Evolutionary conservation across 2,329 filamentous ascomycete species (phyloP), one percentile per base, ranked within the genome.

Genomic region (Paramyrothecium roridum): DNA sequence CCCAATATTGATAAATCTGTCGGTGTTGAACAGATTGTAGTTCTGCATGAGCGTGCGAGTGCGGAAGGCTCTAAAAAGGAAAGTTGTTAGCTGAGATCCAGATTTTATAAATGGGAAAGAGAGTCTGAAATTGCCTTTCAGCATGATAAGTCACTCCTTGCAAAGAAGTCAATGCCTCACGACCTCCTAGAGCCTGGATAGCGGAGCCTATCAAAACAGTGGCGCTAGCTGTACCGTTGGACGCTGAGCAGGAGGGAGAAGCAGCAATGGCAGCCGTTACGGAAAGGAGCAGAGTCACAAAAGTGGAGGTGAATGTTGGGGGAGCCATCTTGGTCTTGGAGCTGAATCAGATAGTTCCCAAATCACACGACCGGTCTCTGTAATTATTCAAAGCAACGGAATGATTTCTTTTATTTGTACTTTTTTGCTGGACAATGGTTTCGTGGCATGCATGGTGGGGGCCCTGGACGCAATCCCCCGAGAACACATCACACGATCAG

Each of bases 11-110:
- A 55, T 52, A 16, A 52, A 53, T 53, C 56, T 46, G 26, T 57
- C 56, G 21, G 34, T 50, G 11, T 48, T 30, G 17, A 57, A 52
- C 46, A 57, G 50, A 43, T 57, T 57, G 50, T 57, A 57, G 50
- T 57, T 57, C 46, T 57, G 49, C 49, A 50, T 52, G 37, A 57
- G 34, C 8, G 56, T 50, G 20, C 46, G 50, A 22, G 52, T 21
- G 43, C 53, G 56, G 19, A 57, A 50, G 13, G 54, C 48, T 23
- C 54, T 53, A 17, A 22, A 40, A 51, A 34, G 23, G 17, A 20
- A 4, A 37, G 30, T 19, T 2, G 33, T 51, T n/a, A 20, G 19
- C 13, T 40, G 12, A 13, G 20, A 16, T 21, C 19, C 40, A 34
- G n/a, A 8, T 33, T 34, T 20, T 34, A 12, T 22, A 30, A 51